phyloP scores from a whole-genome alignment of 1,139 yeast species.

The Saccharomyces uvarum region DNA sequence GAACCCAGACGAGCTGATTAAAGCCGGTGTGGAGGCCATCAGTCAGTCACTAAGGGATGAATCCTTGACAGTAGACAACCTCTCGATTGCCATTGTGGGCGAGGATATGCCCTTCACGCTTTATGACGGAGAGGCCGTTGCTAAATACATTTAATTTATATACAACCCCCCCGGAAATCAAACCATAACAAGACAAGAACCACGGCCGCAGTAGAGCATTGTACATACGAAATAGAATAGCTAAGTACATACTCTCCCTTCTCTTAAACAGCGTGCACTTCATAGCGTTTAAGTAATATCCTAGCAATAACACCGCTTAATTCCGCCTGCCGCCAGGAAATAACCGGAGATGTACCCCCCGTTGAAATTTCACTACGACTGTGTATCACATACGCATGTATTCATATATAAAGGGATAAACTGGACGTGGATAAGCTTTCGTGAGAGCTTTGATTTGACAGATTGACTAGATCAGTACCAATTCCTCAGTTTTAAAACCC shows the following conservation, averaged over 20 bases:
- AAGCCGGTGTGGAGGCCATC: slow-evolving; percentile 83
- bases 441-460: neutral
- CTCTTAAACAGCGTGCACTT: neutral
- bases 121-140: slow-evolving; percentile 81
- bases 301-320: neutral
- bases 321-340: neutral
- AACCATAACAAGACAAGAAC: neutral
- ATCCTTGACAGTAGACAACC: slow-evolving; percentile 74
- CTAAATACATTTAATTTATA: slow-evolving; percentile 39
- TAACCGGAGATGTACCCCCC: neutral
- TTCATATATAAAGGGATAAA: neutral
- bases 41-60: slow-evolving; percentile 94
- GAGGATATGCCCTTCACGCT: slow-evolving; percentile 63
- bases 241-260: neutral
- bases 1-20: slow-evolving; percentile 61
- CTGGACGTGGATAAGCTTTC: neutral
- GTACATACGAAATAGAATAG: neutral
- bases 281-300: neutral
- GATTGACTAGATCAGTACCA: neutral
- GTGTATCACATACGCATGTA: neutral
- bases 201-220: neutral
- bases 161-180: neutral
- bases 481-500: neutral
- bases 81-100: slow-evolving; percentile 89
- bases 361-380: neutral